These are phyloP conservation scores for Dioszegia aurantiaca DNA, from an alignment of 768 basidiomycete species.

Conservation along the genomic window DNA sequence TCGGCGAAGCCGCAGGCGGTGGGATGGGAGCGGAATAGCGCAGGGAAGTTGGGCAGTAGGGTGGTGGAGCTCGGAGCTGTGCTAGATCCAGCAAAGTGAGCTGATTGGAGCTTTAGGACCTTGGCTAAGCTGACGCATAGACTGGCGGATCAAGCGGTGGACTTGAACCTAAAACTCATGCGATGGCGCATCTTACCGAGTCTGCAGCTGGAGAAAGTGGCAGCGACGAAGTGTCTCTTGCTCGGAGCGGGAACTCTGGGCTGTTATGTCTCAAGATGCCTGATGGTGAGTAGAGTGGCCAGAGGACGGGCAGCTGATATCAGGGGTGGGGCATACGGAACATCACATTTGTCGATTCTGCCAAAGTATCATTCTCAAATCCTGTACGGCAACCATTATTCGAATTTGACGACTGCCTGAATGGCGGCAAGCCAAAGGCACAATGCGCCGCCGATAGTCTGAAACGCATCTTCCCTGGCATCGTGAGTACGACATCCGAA, in stretches of 20 bases:
- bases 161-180: constrained; percentile 96
- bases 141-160: constrained; percentile 94
- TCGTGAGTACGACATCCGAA: constrained; percentile 60
- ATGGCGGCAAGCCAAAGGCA: constrained; percentile 92
- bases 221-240: constrained; percentile 72
- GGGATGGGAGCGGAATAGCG: constrained; percentile 92
- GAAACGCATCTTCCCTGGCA: constrained; percentile 86
- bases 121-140: constrained; percentile 53
- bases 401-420: constrained; percentile 86
- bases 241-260: constrained; percentile 95
- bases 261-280: constrained; percentile 85
- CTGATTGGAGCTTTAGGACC: too few species aligned
- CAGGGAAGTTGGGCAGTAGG: constrained; percentile 81
- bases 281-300: constrained; percentile 69
- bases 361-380: constrained; percentile 90
- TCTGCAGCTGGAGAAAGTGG: constrained; percentile 83
- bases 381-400: constrained; percentile 96
- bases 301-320: not conserved
- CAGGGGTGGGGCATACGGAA: constrained; percentile 95
- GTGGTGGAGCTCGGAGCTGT: constrained; percentile 87
- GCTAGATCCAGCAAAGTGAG: constrained; percentile 86
- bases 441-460: constrained; percentile 79
- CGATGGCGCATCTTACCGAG: constrained; percentile 90
- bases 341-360: constrained; percentile 89
- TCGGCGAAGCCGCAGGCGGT: constrained; percentile 62